Percentiles rank a stretch among this genome's conserved stretches.
These are phyloP conservation scores for Boletus subparvulus DNA, from an alignment of 768 basidiomycete genomes.

Conservation along the genomic window DNA sequence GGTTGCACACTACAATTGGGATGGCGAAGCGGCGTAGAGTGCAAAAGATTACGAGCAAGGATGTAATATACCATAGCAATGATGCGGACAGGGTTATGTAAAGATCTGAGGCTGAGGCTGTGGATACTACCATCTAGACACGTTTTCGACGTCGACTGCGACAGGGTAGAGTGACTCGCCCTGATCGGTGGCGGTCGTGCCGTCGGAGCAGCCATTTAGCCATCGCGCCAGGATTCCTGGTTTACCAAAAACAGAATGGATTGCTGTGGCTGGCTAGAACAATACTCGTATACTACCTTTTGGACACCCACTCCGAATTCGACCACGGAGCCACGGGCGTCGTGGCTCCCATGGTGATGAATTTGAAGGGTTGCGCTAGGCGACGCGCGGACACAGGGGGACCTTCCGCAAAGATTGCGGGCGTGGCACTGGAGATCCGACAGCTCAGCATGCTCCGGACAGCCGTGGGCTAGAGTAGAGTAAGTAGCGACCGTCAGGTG, in stretches of 20 bases:
- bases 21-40: constrained; percentile 47
- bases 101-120: constrained; percentile 4
- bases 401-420: not conserved
- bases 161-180: not conserved
- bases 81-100: too few species aligned
- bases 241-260: constrained; percentile 1
- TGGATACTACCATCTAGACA: constrained; percentile 10
- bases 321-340: constrained; percentile 19
- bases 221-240: not conserved
- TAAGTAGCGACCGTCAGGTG: constrained; percentile 8
- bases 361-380: constrained; percentile 16
- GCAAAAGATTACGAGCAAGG: constrained; percentile 4
- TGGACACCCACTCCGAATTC: not conserved
- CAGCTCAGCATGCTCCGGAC: constrained; percentile 7
- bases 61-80: constrained; percentile 1
- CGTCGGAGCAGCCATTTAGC: too few species aligned
- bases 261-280: not conserved
- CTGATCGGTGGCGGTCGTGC: constrained; percentile 21
- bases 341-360: constrained; percentile 23
- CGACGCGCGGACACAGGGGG: constrained; percentile 7
- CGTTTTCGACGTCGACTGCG: constrained; percentile 30
- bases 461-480: not conserved
- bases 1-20: constrained; percentile 71
- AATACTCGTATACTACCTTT: constrained; percentile 1
- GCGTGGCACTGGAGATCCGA: constrained; percentile 6